Base-by-base conservation (phyloP, 805 yeast species). In the Ogataea haglerorum region DNA sequence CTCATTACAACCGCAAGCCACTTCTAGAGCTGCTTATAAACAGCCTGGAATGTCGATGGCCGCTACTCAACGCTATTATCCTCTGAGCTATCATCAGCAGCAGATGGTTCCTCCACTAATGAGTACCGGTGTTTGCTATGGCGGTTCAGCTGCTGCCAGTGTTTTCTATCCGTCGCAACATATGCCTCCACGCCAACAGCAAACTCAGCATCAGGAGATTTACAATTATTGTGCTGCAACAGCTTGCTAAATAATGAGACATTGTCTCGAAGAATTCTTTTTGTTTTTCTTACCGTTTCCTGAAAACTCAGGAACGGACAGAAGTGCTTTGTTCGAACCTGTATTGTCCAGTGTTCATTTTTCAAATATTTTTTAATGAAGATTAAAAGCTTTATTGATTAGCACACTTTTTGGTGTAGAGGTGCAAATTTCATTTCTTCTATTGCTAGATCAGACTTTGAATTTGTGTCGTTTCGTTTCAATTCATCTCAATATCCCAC, bases 171-270 rank as follows among this genome's bases (percentile, higher is more conserved):
- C 38, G 9, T 39, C 37, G 31, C 46, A 45, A 32, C 40, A 37
- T 13, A 37, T 39, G n/a, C 33, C 38, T 14, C 38, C 38, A 24
- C 34, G 33, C 26, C 45, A 34, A 14, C 41, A 40, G 16, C 47
- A 43, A 28, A 44, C 38, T 27, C 49, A 46, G 28, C 32, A 35
- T 5, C 45, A 38, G 15, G 37, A 28, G 15, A 34, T 40, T 12
- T 44, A 48, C 36, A 34, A 38, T 29, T 51, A 46, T 23, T 46
- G 52, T 36, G 45, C 57, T 27, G 49, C 58, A 4, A 38, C 53
- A 23, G 56, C 58, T n/a, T 51, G 54, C 35, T 54, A 33, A 45
- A n/a, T 8, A 19, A 15, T 4, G 23, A 13, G 23, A 22, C 25
- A 15, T 32, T 10, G 21, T 26, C 30, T 26, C 19, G 9, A 4